These are phyloP conservation scores for Fusarium ambrosium DNA, from an alignment of 2,329 filamentous ascomycete species.

Conservation along the genomic window DNA sequence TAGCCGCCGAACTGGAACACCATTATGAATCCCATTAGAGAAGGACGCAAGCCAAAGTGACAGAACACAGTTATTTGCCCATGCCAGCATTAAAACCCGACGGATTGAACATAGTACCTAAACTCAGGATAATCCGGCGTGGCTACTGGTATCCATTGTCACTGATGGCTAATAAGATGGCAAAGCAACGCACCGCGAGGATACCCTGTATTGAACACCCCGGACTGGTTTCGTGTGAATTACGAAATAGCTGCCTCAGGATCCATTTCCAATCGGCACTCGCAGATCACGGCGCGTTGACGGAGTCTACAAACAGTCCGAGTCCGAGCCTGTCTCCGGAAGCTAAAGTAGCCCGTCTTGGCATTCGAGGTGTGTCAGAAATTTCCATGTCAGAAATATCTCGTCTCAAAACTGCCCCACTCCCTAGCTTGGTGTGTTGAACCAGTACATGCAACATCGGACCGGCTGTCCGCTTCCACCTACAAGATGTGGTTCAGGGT, in stretches of 20 bases:
- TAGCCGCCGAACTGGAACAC: rapidly evolving
- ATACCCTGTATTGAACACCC: background rate
- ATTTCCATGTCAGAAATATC: background rate
- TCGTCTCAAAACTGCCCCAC: background rate
- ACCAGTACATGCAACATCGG: background rate
- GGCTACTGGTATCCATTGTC: background rate
- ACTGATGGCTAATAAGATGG: background rate
- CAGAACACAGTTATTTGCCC: background rate
- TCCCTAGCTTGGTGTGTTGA: background rate
- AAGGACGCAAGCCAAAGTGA: too few relatives aligned
- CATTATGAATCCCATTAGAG: background rate
- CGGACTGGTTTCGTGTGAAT: background rate
- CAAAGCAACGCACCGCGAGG: background rate
- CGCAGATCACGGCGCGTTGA: background rate
- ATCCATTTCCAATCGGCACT: background rate
- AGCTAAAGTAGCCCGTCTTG: background rate
- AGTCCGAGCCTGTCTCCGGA: background rate
- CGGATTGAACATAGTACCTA: too few relatives aligned
- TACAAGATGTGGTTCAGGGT: background rate
- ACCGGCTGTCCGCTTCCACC: background rate
- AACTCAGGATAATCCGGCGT: background rate
- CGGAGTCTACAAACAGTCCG: background rate
- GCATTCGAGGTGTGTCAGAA: background rate
- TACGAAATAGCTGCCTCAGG: background rate
- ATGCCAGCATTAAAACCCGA: background rate